Conservation (phyloP, 345 rosid genomes). For the Citropsis articulata region DNA sequence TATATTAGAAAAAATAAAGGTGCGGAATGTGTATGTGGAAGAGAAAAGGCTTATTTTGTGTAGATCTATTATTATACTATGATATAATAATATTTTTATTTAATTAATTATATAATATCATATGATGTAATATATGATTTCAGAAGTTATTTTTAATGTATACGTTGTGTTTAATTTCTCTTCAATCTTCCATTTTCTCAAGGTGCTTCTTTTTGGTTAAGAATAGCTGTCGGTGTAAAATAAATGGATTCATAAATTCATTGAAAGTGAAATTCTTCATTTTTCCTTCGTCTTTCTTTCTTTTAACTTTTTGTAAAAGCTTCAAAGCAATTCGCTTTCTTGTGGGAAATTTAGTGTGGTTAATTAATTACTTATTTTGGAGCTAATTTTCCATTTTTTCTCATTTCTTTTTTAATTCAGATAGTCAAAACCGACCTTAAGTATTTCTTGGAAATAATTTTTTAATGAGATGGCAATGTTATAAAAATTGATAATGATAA, state of each 20-base stretch:
- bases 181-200: neutral
- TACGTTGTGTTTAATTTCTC: neutral
- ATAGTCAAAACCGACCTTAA: neutral
- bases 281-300: too few species aligned
- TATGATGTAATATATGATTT: too few species aligned
- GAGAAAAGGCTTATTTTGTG: too few species aligned
- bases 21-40: rapidly evolving
- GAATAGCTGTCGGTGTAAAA: neutral
- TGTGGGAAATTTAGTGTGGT: too few species aligned
- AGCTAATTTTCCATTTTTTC: neutral
- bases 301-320: too few species aligned
- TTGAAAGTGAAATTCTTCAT: too few species aligned
- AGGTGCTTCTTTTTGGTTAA: neutral
- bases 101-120: too few species aligned
- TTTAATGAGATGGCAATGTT: neutral
- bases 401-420: neutral
- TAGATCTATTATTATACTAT: too few species aligned
- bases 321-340: too few species aligned
- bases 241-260: neutral
- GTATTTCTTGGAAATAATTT: neutral
- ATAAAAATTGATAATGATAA: neutral
- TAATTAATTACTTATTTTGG: neutral
- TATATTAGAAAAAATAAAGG: too few species aligned
- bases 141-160: too few species aligned
- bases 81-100: too few species aligned